Base-by-base conservation (phyloP, 148 eudicot genomes). In the Diospyros kaki region DNA sequence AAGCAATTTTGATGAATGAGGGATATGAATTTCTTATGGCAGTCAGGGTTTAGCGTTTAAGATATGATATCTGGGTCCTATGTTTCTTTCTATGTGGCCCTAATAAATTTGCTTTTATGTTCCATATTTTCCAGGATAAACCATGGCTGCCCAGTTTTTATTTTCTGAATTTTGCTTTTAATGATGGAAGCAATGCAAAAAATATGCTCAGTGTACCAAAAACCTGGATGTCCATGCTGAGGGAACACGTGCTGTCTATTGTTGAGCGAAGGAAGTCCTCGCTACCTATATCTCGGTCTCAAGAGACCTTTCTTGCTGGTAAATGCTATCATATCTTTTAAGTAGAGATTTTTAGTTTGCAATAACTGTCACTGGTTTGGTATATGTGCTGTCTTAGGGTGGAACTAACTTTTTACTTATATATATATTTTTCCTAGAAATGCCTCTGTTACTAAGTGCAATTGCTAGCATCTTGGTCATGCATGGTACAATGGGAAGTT, bases 391-490 rank as follows among this genome's bases (percentile, higher is more conserved):
- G 11, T 64, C 11, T 13, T 46, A 1, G 40, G 41, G 55, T 10
- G 44, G 44, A 61, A 8, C 40, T 68, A 17, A n/a, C 42, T 13
- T 61, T 59, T 53, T 13, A 64, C 18, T 62, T 3, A 38, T 13
- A 64, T 63, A 54, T 76, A 74, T 76, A 45, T 69, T 79, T 71
- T 28, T 75, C 81, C 75, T 79, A 93, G 99, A 93, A 74, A 82
- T 86, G 84, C 88, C 97, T n/a, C 66, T 77, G 80, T 78, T 89
- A 70, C 78, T 93, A 80, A 76, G 93, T 83, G 83, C 99, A 64
- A 72, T 96, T 68, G 82, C 84, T 75, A 76, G 87, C 78, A 82
- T 84, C 75, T 76, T 91, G 72, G 81, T 90, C 70, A 58, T 85
- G 85, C 90, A 91, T 80, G 83, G 50, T 42, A 81, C 75, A 56